A percentile compares a stretch with the other conserved stretches of the same genome.
These are phyloP conservation scores for Nannochloropsis gaditana DNA, from an alignment of 108 stramenopile species.

Conservation along the genomic window DNA sequence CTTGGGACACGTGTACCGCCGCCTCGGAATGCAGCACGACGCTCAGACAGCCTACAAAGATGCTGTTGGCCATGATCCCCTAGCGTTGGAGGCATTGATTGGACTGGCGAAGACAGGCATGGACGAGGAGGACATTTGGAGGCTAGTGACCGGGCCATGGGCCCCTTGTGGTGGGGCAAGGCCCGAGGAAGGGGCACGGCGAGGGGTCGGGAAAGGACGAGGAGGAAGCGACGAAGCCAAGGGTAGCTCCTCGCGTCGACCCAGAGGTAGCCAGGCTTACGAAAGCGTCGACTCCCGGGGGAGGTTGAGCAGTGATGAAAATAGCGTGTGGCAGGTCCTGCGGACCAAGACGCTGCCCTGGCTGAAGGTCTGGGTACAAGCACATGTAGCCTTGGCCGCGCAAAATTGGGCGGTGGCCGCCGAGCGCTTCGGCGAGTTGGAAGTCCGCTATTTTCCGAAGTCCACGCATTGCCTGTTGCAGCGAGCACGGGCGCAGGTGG, in stretches of 20 bases:
- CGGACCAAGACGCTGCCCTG: neutral
- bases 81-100: neutral
- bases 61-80: neutral
- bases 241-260: neutral
- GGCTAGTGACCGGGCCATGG: neutral
- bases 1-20: neutral
- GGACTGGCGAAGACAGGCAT: neutral
- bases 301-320: too few relatives aligned
- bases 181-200: neutral
- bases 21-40: neutral
- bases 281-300: too few relatives aligned
- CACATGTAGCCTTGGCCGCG: neutral
- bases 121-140: neutral
- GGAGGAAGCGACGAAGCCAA: neutral
- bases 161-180: neutral
- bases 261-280: neutral
- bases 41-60: neutral
- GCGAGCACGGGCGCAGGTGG: neutral
- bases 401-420: neutral
- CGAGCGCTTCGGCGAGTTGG: neutral
- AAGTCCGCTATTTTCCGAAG: neutral
- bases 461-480: constrained; percentile 5
- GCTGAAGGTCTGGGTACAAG: neutral
- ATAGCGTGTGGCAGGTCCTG: neutral
- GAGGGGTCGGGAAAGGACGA: neutral